phyloP scores from a whole-genome alignment of 306 rosid genomes.

The Lithocarpus polystachyus region DNA sequence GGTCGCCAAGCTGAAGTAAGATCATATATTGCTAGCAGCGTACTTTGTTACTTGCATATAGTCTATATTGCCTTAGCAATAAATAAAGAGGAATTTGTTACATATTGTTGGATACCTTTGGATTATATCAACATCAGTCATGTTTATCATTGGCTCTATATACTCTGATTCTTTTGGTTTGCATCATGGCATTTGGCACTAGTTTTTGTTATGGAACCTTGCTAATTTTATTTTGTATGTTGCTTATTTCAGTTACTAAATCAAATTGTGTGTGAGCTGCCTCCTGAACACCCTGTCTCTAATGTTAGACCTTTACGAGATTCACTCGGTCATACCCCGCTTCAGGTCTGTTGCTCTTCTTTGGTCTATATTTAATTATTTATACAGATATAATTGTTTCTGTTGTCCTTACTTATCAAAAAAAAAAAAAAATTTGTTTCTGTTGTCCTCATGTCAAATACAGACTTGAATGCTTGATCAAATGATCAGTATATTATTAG shows the following conservation, averaged over 20 bases:
- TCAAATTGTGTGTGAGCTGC: constrained; percentile 93
- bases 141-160: neutral
- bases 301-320: constrained; percentile 74
- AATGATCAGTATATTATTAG: neutral
- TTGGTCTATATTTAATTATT: neutral
- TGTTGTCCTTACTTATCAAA: too few species aligned
- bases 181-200: neutral
- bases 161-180: neutral
- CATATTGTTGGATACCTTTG: neutral
- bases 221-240: neutral
- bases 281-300: constrained; percentile 85
- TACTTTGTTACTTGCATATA: neutral
- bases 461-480: neutral
- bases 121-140: neutral
- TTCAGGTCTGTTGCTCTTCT: constrained; percentile 53
- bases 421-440: too few species aligned
- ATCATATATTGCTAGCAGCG: neutral
- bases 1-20: constrained; percentile 97
- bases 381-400: neutral
- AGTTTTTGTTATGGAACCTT: neutral
- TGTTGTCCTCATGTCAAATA: neutral
- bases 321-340: constrained; percentile 97
- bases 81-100: neutral
- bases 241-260: constrained; percentile 70
- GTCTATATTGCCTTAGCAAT: neutral